Evolutionary conservation across 78 protist species (phyloP).

Genomic region (Emiliania huxleyi): DNA sequence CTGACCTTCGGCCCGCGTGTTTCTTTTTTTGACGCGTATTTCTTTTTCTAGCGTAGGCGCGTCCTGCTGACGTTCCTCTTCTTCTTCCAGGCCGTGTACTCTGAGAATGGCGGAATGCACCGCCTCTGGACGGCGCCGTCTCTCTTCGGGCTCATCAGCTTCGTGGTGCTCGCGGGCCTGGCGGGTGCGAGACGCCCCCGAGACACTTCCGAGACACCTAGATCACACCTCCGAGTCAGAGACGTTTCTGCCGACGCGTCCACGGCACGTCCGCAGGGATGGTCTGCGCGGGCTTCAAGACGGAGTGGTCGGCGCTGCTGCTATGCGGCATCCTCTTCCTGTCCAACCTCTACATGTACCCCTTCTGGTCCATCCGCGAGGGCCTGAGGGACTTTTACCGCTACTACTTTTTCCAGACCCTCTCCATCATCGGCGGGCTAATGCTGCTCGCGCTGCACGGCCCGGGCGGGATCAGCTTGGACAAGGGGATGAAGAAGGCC

Average conservation of each 20-base stretch:
- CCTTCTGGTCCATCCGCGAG: neutral
- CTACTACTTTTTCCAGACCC: neutral
- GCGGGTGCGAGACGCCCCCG: too few species aligned
- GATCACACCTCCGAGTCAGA: too few species aligned
- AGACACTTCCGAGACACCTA: too few species aligned
- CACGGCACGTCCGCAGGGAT: too few species aligned
- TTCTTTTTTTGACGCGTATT: too few species aligned
- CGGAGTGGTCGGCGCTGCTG: neutral
- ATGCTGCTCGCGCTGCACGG: neutral
- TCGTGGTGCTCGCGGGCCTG: neutral
- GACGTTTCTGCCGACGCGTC: too few species aligned
- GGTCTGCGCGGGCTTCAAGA: slow-evolving; percentile 24
- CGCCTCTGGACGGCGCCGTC: neutral
- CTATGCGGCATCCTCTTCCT: neutral
- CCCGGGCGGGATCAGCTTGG: neutral
- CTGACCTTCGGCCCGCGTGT: too few species aligned
- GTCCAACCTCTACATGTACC: neutral
- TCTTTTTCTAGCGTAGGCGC: too few species aligned
- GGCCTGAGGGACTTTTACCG: neutral
- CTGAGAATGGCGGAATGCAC: neutral
- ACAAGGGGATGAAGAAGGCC: neutral
- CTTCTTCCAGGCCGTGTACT: slow-evolving; percentile 6
- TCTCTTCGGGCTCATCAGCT: neutral
- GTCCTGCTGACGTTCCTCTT: neutral
- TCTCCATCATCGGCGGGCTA: slow-evolving; percentile 1